These are phyloP conservation scores for Penicillium carneum DNA, from an alignment of 2,329 filamentous ascomycete species.

Conservation along the genomic window DNA sequence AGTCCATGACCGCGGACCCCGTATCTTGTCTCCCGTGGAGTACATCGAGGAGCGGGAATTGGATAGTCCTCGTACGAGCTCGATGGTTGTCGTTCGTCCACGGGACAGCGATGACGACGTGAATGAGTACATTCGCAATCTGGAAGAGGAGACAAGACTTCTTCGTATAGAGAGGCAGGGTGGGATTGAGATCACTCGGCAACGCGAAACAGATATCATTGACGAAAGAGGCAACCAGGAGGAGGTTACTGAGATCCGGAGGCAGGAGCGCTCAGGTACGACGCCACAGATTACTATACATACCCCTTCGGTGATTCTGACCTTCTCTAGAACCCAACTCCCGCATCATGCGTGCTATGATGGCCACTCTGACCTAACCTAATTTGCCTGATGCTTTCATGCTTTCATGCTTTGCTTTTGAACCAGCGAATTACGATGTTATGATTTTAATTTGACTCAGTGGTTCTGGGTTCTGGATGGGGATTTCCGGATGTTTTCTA, in stretches of 20 bases:
- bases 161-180: constrained; percentile 63
- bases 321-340: constrained; percentile 66
- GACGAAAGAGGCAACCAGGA: constrained; percentile 53
- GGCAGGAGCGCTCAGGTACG: constrained; percentile 92
- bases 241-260: constrained; percentile 66
- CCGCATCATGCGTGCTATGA: constrained; percentile 71
- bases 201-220: constrained; percentile 44
- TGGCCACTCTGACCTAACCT: constrained; percentile 70
- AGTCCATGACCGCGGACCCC: constrained; percentile 45
- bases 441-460: constrained; percentile 10
- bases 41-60: constrained; percentile 52
- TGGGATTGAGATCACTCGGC: constrained; percentile 43
- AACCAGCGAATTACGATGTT: constrained; percentile 10
- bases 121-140: constrained; percentile 72
- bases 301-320: constrained; percentile 26
- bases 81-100: constrained; percentile 59
- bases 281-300: neutral
- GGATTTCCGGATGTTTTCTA: neutral
- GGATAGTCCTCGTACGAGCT: constrained; percentile 52
- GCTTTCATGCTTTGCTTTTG: constrained; percentile 14
- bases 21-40: constrained; percentile 45
- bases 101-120: constrained; percentile 68
- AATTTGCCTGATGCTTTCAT: constrained; percentile 12
- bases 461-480: neutral
- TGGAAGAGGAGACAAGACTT: constrained; percentile 71